Evolutionary conservation across 148 eudicot genomes (phyloP), one percentile per base, ranked within the genome.

Genomic region (Camellia lanceoleosa): DNA sequence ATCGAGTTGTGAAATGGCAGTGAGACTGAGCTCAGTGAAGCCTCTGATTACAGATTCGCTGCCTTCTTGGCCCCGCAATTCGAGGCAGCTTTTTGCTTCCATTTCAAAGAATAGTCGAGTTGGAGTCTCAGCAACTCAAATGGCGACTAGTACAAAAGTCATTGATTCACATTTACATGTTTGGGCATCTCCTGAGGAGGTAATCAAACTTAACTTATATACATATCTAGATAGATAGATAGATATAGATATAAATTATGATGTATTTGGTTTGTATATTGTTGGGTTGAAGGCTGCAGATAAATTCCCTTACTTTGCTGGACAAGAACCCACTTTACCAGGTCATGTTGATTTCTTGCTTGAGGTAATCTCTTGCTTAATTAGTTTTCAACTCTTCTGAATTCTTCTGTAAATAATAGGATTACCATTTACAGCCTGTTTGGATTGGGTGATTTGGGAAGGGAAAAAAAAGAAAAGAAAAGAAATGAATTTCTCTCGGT

Each of bases 141-240:
- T 91, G 93, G 85, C 88, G 1, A 66, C 79, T 74, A 18, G 81
- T 75, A 16, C 81, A 75, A 90, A 90, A 88, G 64, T 93, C 82
- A 93, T 95, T 71, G 98, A 95, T 83, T 93, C 98, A 7, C 98
- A 95, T 84, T 88, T 95, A 73, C 98, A 95, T 85, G 93, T 93
- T 18, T 95, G 97, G 98, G 98, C 98, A 0, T 93, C 98, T 44
- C 91, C 93, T 16, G 82, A 86, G 70, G 86, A 91, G 91, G 98
- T 92, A 74, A 65, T 41, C 30, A 69, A 30, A 9, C 55, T 1
- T 51, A 23, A 72, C 46, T 12, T 41, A 20, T 4, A 19, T 4
- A 15, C 47, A 38, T 49, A 49, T 49, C 5, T 49, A 49, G 5
- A 49, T 49, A 49, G 5, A 47, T 47, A 8, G 0, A 4, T 19